These are phyloP conservation scores for Sugiyamaella qingdaonensis DNA, from an alignment of 805 yeast species.

Conservation along the genomic window DNA sequence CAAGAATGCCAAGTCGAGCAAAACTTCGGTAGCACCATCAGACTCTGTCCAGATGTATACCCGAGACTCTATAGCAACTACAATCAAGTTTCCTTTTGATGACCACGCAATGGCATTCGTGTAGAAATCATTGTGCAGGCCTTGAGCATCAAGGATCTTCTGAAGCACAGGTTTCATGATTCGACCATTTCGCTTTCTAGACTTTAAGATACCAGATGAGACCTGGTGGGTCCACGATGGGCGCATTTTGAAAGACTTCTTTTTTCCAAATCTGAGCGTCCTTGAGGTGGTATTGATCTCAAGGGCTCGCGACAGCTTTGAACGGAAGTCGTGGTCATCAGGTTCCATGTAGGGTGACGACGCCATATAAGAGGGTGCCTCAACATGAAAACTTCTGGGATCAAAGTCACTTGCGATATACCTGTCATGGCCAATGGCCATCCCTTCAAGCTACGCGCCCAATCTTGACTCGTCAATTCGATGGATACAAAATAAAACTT, in stretches of 20 bases:
- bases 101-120: constrained; percentile 75
- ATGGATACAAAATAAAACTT: no score
- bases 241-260: no score
- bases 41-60: constrained; percentile 60
- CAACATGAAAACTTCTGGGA: no score
- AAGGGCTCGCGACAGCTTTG: neutral
- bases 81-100: constrained; percentile 42
- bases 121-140: constrained; percentile 69
- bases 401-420: no score
- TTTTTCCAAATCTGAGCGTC: neutral
- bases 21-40: constrained; percentile 35
- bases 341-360: constrained; percentile 23
- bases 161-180: neutral
- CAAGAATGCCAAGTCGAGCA: constrained; percentile 14
- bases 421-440: no score
- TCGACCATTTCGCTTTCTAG: neutral
- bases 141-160: constrained; percentile 55
- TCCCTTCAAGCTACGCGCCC: no score
- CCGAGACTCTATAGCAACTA: constrained; percentile 58
- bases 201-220: no score
- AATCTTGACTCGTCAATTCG: no score
- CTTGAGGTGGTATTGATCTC: neutral
- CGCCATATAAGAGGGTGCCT: no score
- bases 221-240: no score
- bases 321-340: neutral